These are phyloP conservation scores for Forsythia suspensa DNA, from an alignment of 257 asterid genomes.

Conservation along the genomic window DNA sequence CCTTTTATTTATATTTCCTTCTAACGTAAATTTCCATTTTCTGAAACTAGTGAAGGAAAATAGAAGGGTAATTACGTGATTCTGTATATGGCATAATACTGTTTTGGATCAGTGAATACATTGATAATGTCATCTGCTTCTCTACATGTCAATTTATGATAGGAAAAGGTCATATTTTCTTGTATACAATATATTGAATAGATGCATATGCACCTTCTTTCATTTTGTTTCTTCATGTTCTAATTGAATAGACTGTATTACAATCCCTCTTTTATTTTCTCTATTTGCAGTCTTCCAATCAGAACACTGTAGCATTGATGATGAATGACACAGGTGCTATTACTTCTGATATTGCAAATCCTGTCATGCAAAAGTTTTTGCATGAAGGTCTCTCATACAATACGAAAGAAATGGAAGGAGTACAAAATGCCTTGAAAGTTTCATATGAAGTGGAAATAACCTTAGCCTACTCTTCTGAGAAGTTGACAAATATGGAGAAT, in stretches of 20 bases:
- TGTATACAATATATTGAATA: too few relatives aligned
- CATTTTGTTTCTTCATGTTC: not conserved
- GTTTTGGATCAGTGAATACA: not conserved
- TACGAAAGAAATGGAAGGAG: slow-evolving; percentile 32
- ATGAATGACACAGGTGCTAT: slow-evolving; percentile 20
- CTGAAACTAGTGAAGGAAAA: not conserved
- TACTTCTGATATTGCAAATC: slow-evolving; percentile 20
- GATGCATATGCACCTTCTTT: not conserved
- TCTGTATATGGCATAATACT: not conserved
- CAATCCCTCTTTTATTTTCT: not conserved
- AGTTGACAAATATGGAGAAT: slow-evolving; percentile 59
- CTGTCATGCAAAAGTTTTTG: slow-evolving; percentile 31
- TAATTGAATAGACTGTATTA: not conserved
- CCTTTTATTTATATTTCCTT: not conserved
- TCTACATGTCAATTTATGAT: not conserved
- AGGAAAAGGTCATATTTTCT: not conserved
- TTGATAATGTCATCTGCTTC: not conserved
- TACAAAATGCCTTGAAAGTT: slow-evolving; percentile 37
- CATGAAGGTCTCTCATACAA: slow-evolving; percentile 25
- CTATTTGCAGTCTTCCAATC: slow-evolving; percentile 9
- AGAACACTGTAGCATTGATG: slow-evolving; percentile 18
- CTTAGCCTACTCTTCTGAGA: slow-evolving; percentile 59
- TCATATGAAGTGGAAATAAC: slow-evolving; percentile 42
- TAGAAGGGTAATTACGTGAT: not conserved
- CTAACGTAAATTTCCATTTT: not conserved